Evolutionary conservation across 2,329 filamentous ascomycete species (phyloP).

Genomic region (Nothomitra cinnamomea): DNA sequence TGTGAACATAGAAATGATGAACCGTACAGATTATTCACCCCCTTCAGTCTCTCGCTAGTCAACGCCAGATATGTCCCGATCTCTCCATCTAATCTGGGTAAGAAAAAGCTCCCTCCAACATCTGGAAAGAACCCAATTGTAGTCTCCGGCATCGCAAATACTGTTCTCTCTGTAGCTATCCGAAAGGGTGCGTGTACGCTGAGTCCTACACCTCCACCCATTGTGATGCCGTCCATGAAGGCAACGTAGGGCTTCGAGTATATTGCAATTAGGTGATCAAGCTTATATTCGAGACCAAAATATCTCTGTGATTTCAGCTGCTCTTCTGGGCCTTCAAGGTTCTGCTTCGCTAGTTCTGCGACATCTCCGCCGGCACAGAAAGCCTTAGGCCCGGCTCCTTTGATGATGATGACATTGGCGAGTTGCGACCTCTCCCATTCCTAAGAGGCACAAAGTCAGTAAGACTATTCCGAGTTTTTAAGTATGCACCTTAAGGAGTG

Average conservation of each 20-base stretch:
- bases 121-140: slow-evolving; percentile 98
- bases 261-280: slow-evolving; percentile 89
- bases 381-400: slow-evolving; percentile 68
- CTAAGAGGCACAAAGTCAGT: slow-evolving; percentile 13
- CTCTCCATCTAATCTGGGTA: slow-evolving; percentile 72
- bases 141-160: slow-evolving; percentile 98
- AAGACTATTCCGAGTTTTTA: background rate
- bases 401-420: slow-evolving; percentile 83
- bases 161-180: slow-evolving; percentile 86
- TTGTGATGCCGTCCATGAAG: slow-evolving; percentile 95
- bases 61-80: slow-evolving; percentile 86
- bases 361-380: slow-evolving; percentile 95
- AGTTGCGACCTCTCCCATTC: slow-evolving; percentile 94
- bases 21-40: slow-evolving; percentile 54
- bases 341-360: slow-evolving; percentile 55
- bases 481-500: background rate
- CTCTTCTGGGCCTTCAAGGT: slow-evolving; percentile 49
- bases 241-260: slow-evolving; percentile 87
- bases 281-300: slow-evolving; percentile 88
- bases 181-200: slow-evolving; percentile 90
- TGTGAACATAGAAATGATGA: background rate
- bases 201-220: slow-evolving; percentile 92
- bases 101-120: slow-evolving; percentile 90
- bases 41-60: slow-evolving; percentile 68
- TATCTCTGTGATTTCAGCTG: slow-evolving; percentile 64